These are phyloP conservation scores for Takakia lepidozioides DNA, from an alignment of 225 moss, liverwort and hornwort species.

Conservation along the genomic window DNA sequence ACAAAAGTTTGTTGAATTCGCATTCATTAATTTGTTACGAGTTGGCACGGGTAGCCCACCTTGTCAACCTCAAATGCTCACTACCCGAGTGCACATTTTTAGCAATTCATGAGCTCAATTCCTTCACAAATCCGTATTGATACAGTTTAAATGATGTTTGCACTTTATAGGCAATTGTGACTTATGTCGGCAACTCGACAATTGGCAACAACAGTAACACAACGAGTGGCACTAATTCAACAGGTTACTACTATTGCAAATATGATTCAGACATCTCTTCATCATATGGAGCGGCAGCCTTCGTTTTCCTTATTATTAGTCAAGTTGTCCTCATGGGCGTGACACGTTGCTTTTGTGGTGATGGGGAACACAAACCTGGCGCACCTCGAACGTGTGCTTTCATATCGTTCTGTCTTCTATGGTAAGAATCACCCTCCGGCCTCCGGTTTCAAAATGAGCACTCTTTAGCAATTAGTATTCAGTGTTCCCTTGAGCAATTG, in stretches of 20 bases:
- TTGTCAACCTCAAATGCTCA: neutral
- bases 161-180: constrained; percentile 11
- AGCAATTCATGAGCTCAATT: neutral
- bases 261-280: constrained; percentile 71
- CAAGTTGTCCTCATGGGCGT: constrained; percentile 56
- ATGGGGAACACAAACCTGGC: constrained; percentile 43
- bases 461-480: no score
- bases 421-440: no score
- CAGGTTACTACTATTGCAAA: constrained; percentile 62
- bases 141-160: no score
- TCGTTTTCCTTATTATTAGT: constrained; percentile 53
- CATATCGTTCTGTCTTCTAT: constrained; percentile 50
- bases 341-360: constrained; percentile 71
- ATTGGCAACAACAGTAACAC: constrained; percentile 27
- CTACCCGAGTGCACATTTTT: neutral
- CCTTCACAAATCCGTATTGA: neutral
- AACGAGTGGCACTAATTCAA: constrained; percentile 30
- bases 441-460: no score
- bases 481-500: no score
- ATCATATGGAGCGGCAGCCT: constrained; percentile 57
- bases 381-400: constrained; percentile 56
- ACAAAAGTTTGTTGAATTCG: no score
- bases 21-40: neutral
- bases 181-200: constrained; percentile 31
- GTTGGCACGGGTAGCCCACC: neutral